Conservation (phyloP, 768 basidiomycete genomes). For the Tylopilus vinaceipallidus region DNA sequence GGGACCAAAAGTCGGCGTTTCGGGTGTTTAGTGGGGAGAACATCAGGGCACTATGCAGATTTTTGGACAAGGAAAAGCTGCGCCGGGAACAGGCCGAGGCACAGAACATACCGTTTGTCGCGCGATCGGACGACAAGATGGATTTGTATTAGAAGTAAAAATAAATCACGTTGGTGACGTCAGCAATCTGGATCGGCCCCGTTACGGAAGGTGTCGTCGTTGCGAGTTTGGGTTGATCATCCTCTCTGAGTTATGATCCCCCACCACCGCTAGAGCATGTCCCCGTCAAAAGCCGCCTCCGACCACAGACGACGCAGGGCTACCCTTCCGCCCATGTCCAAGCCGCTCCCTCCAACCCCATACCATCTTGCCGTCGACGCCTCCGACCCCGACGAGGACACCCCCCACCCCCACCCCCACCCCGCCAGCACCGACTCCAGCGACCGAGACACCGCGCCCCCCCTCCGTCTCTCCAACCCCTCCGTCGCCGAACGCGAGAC, state of each 20-base stretch:
- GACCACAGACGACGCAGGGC: constrained; percentile 28
- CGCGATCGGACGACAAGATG: constrained; percentile 61
- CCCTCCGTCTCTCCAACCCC: neutral
- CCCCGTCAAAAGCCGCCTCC: neutral
- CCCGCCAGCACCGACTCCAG: constrained; percentile 1
- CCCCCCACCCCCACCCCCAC: neutral
- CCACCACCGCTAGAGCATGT: constrained; percentile 3
- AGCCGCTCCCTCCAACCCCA: constrained; percentile 11
- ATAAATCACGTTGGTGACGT: constrained; percentile 4
- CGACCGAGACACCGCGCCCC: neutral
- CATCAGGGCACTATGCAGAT: constrained; percentile 56
- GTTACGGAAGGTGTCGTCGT: constrained; percentile 10
- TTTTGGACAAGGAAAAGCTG: constrained; percentile 68
- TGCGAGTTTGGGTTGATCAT: neutral
- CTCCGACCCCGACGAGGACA: constrained; percentile 21
- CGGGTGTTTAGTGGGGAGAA: constrained; percentile 78
- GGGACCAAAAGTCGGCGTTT: constrained; percentile 66
- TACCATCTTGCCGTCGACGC: constrained; percentile 19
- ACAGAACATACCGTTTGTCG: constrained; percentile 54
- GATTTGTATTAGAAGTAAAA: constrained; percentile 48
- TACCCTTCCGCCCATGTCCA: constrained; percentile 42
- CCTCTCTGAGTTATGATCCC: constrained; percentile 2
- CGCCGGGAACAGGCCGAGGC: constrained; percentile 58
- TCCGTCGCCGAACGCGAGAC: constrained; percentile 32
- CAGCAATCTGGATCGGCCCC: constrained; percentile 5